Base-by-base conservation (phyloP, 805 yeast species). In the Pachysolen tannophilus region DNA sequence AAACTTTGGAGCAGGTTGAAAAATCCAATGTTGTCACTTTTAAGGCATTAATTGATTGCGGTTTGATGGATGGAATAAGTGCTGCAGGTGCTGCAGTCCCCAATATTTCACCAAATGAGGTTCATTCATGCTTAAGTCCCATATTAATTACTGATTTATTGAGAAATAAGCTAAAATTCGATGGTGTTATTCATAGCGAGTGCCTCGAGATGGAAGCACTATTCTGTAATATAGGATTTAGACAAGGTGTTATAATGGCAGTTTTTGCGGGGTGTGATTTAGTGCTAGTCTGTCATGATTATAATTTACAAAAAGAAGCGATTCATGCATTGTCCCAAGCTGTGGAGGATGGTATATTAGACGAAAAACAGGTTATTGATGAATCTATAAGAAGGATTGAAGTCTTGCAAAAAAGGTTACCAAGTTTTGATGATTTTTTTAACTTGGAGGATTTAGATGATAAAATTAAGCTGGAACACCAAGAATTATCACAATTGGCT, bases 21-120 rank as follows among this genome's bases (percentile, higher is more conserved):
- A 59, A 63, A 23, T 67, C 65, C 46, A 69, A 72, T 44, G 54
- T 65, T 35, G 55, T 68, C 10, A 81, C 82, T 4, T 76, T 73
- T 45, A 62, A 62, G 10, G 58, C 61, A 37, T 53, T 73, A 32
- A 64, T 71, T 27, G 60, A 66, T 28, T n/a, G 20, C 28, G 61
- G 56, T 20, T 40, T 65, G 6, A 51, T 76, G 30, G 82, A 75
- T 49, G 73, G 79, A 1, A 56, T 76, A 13, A 60, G 68, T 50
- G 78, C 75, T 3, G 78, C 80, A 11, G 81, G 82, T 11, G 75
- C 80, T 43, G 81, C 79, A 2, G 73, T 76, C 10, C 82, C 83
- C 0, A 65, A 69, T 26, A 65, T 76, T 11, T 63, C 75, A 18
- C 75, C 75, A 8, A 73, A 72, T 42, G 82, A 77, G 44, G 65